Conservation (phyloP, 192 early-diverging fungal species). For the Geranomyces michiganensis region DNA sequence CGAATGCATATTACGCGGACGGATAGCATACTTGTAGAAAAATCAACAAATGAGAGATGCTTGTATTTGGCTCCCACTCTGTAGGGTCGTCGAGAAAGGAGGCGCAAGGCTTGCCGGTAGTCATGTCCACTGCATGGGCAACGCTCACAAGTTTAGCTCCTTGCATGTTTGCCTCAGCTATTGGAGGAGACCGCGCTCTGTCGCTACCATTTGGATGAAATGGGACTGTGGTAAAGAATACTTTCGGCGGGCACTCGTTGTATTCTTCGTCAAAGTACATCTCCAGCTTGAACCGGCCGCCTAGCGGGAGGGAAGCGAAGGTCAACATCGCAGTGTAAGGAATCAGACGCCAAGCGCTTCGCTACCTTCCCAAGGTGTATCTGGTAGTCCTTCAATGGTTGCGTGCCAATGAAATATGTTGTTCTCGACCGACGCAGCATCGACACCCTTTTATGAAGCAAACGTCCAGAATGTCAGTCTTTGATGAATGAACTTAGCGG, state of each 20-base stretch:
- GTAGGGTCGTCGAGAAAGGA: conserved; percentile 39
- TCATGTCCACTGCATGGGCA: conserved; percentile 43
- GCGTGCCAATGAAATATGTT: conserved; percentile 52
- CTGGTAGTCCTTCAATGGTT: conserved; percentile 44
- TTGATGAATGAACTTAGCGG: too few species aligned
- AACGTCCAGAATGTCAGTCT: too few species aligned
- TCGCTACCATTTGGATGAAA: conserved; percentile 53
- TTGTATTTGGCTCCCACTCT: conserved; percentile 45
- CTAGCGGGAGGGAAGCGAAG: conserved; percentile 1
- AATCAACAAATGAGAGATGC: conserved; percentile 36
- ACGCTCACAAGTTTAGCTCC: neutral
- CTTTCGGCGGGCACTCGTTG: conserved; percentile 52
- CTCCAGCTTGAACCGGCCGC: conserved; percentile 46
- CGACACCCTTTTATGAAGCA: conserved; percentile 40
- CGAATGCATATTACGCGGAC: too few species aligned
- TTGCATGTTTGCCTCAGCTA: neutral
- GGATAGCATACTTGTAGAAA: conserved; percentile 42
- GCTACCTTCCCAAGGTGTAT: conserved; percentile 54
- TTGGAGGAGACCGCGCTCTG: neutral
- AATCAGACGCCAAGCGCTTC: neutral
- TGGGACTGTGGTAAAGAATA: conserved; percentile 55
- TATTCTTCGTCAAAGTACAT: conserved; percentile 49
- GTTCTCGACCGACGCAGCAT: conserved; percentile 27
- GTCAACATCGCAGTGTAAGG: neutral
- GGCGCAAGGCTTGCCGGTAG: conserved; percentile 46